Evolutionary conservation across 78 protist species (phyloP).

Genomic region (Dictyostelium firmibasis): DNA sequence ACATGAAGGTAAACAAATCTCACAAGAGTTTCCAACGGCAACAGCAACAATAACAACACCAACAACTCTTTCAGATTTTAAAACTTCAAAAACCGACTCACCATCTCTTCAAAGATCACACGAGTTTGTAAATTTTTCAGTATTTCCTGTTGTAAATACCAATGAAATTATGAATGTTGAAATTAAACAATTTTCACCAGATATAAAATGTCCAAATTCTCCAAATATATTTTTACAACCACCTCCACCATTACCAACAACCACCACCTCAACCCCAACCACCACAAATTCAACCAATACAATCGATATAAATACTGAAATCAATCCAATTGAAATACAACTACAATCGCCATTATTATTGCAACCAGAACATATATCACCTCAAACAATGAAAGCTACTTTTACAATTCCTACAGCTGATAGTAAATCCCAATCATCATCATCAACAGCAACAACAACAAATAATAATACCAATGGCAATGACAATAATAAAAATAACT

Average conservation of each 20-base stretch:
- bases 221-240: not conserved
- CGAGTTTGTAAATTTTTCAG: not conserved
- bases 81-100: not conserved
- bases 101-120: constrained; percentile 1
- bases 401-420: not conserved
- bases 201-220: not conserved
- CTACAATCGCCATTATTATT: not conserved
- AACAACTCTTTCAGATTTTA: not conserved
- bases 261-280: too few species aligned
- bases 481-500: too few species aligned
- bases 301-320: not conserved
- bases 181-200: not conserved
- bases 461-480: too few species aligned
- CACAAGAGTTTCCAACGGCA: not conserved
- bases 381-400: not conserved
- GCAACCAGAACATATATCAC: not conserved
- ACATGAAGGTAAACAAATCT: constrained; percentile 11
- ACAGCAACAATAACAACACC: not conserved
- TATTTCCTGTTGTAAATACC: not conserved
- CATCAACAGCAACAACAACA: not conserved
- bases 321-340: not conserved
- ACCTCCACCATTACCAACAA: not conserved
- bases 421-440: not conserved
- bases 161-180: not conserved
- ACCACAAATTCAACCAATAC: too few species aligned